These are phyloP conservation scores for Candida patagonica DNA, from an alignment of 805 yeast species.

Conservation along the genomic window DNA sequence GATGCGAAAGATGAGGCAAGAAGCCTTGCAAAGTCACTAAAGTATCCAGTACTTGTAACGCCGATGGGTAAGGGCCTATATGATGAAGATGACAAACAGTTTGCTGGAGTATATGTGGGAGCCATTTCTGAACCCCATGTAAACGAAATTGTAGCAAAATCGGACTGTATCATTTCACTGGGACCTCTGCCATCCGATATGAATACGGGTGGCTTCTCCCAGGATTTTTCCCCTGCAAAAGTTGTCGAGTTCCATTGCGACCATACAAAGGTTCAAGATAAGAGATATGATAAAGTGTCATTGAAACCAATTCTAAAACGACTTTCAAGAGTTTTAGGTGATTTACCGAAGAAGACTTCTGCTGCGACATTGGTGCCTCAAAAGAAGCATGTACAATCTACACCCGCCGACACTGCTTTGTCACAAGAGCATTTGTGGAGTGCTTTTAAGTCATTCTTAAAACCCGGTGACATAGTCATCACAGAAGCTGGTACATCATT, in stretches of 20 bases:
- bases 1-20: slow-evolving; percentile 38
- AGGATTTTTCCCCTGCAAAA: slow-evolving; percentile 41
- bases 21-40: slow-evolving; percentile 39
- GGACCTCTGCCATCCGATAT: slow-evolving; percentile 64
- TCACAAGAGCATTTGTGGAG: slow-evolving; percentile 44
- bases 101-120: slow-evolving; percentile 69
- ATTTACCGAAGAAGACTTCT: slow-evolving; percentile 25
- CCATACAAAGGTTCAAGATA: slow-evolving; percentile 42
- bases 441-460: slow-evolving; percentile 41
- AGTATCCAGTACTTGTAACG: slow-evolving; percentile 50
- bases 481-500: slow-evolving; percentile 62
- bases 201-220: slow-evolving; percentile 58
- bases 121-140: slow-evolving; percentile 41
- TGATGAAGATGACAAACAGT: slow-evolving; percentile 56
- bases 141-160: slow-evolving; percentile 38
- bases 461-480: slow-evolving; percentile 48
- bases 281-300: slow-evolving; percentile 44
- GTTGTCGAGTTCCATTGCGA: slow-evolving; percentile 49
- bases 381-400: slow-evolving; percentile 38
- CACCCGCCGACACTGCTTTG: slow-evolving; percentile 37
- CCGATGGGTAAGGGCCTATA: slow-evolving; percentile 63
- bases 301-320: slow-evolving; percentile 37
- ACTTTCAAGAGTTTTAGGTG: slow-evolving; percentile 13
- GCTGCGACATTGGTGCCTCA: slow-evolving; percentile 43
- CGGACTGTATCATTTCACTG: slow-evolving; percentile 62